Evolutionary conservation across 805 yeast genomes (phyloP).

Genomic region (Ascoidea asiatica): DNA sequence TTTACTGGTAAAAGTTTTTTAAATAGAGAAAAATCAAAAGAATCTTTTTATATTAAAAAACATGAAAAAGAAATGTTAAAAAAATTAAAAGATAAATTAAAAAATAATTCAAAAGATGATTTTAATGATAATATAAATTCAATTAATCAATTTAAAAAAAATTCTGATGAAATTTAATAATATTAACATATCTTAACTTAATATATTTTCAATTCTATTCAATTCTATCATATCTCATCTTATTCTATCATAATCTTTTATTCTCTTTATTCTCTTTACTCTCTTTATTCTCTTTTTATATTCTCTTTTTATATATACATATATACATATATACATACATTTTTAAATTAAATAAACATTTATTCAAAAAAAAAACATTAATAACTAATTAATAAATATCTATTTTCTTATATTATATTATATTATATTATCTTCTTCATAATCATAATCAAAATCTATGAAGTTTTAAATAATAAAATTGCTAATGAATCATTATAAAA

Average conservation of each 20-base stretch:
- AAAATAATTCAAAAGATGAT: background rate
- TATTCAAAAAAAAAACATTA: too few relatives aligned
- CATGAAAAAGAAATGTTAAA: slow-evolving; percentile 11
- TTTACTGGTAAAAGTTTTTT: slow-evolving; percentile 4
- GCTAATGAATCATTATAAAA: slow-evolving; percentile 62
- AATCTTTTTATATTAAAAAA: slow-evolving; percentile 8
- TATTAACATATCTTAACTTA: too few relatives aligned
- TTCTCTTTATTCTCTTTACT: slow-evolving; percentile 1
- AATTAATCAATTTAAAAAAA: too few relatives aligned
- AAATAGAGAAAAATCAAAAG: slow-evolving; percentile 10
- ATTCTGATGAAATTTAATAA: too few relatives aligned
- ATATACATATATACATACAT: background rate
- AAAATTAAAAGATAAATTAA: slow-evolving; percentile 6
- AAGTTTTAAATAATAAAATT: slow-evolving; percentile 55
- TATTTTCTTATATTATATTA: too few relatives aligned
- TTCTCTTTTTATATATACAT: background rate
- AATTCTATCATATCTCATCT: too few relatives aligned
- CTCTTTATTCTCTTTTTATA: background rate
- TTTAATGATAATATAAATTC: too few relatives aligned
- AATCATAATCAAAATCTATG: slow-evolving; percentile 22
- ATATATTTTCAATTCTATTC: too few relatives aligned
- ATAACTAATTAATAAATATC: too few relatives aligned
- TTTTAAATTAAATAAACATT: too few relatives aligned
- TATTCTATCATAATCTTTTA: too few relatives aligned
- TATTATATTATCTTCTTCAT: too few relatives aligned